Base-by-base conservation (phyloP, 306 rosid species). In the Castanospermum australe region DNA sequence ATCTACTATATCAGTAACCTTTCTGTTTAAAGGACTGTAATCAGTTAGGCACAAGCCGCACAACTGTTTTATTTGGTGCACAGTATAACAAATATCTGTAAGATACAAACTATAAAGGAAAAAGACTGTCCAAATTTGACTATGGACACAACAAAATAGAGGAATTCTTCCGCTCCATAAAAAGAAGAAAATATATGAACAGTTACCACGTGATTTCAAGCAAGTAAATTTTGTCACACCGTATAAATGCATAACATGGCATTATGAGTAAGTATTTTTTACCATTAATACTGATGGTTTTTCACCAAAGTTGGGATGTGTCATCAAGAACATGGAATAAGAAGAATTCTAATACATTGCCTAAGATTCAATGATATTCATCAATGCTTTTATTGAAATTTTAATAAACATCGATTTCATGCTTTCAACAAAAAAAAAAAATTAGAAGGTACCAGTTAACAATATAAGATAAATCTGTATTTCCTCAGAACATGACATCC, bases 1-100 rank as follows among this genome's bases (percentile, higher is more conserved):
- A 84, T 48, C 11, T 78, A 78, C 50, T n/a, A 71, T 12, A n/a
- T 25, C 9, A 55, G 62, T 13, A 61, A 39, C 21, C 47, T 48
- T 73, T 11, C 60, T 33, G 30, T 39, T 22, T 32, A 66, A 41
- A 67, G 30, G 22, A 73, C 7, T 55, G 33, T 28, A 73, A 15
- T 45, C 64, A 71, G 9, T 22, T 41, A 17, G 76, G 66, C 54
- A 64, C n/a, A n/a, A n/a, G n/a, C n/a, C n/a, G n/a, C n/a, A n/a
- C 30, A 57, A 10, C 47, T 14, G 56, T 42, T 47, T 44, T 12
- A 75, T 48, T 24, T 66, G 72, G 41, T 18, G 55, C 30, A 36
- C 54, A 57, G 28, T 25, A 38, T 18, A 66, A 68, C 35, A 28
- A 44, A 60, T 18, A 65, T 14, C 4, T 73, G n/a, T 50, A 20